Percentiles rank a stretch among this genome's conserved stretches.
phyloP scores from a whole-genome alignment of 1,284 basidiomycete genomes.

The Rhodotorula sp. region DNA sequence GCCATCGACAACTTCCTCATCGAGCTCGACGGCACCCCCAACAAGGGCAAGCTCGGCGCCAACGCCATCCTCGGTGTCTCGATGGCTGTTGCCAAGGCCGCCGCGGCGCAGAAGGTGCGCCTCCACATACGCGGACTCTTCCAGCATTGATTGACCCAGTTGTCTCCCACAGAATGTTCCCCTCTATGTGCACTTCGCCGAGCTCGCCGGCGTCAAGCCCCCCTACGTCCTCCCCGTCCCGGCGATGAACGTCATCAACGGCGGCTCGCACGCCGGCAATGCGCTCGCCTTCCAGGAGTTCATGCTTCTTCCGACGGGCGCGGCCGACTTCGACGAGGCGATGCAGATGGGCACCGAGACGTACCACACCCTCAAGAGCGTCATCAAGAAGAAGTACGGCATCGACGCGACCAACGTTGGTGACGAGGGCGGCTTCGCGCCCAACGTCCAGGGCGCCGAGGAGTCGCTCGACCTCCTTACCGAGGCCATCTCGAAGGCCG shows the following conservation, averaged over 20 bases:
- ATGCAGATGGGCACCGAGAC: conserved; percentile 99
- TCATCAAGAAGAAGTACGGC: conserved; percentile 98
- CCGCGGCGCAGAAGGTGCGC: conserved; percentile 75
- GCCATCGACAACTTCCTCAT: conserved; percentile 98
- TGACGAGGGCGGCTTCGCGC: conserved; percentile 99
- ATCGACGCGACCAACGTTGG: conserved; percentile 99
- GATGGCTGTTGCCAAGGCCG: conserved; percentile 93
- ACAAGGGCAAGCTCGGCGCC: conserved; percentile 99
- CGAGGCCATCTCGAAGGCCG: conserved; percentile 96
- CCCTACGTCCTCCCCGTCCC: conserved; percentile 90
- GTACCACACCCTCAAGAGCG: conserved; percentile 98
- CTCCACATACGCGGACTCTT: no score
- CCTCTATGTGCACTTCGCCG: conserved; percentile 94
- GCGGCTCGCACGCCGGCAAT: conserved; percentile 99
- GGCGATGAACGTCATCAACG: conserved; percentile 99
- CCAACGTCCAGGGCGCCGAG: conserved; percentile 94
- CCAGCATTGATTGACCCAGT: not conserved
- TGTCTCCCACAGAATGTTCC: conserved; percentile 65
- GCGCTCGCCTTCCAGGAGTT: conserved; percentile 99
- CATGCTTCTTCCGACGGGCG: conserved; percentile 97
- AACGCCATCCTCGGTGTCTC: conserved; percentile 99
- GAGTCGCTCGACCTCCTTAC: conserved; percentile 95
- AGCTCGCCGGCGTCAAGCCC: conserved; percentile 88
- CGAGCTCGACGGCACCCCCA: conserved; percentile 94
- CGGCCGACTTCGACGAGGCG: conserved; percentile 87